Evolutionary conservation across 2,329 filamentous ascomycete species (phyloP).

Genomic region (Penicillium sp.): DNA sequence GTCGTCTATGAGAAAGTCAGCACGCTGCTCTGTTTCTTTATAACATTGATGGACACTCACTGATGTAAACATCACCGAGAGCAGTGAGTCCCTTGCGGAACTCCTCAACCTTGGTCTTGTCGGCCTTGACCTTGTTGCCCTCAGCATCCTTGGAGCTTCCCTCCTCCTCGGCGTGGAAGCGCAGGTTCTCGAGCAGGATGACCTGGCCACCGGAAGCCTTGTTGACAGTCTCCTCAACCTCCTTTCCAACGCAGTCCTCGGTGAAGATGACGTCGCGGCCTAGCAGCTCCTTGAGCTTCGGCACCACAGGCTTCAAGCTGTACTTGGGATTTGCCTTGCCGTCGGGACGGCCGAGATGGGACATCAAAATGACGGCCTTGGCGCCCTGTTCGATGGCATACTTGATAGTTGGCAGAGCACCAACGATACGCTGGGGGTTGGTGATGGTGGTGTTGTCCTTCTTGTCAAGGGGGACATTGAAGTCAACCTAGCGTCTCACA

Average conservation of each 20-base stretch:
- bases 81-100: conserved; percentile 96
- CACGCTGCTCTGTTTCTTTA: conserved; percentile 1
- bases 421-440: conserved; percentile 98
- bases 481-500: conserved; percentile 77
- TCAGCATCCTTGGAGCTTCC: conserved; percentile 91
- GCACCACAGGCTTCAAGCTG: conserved; percentile 88
- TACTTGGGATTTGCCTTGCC: conserved; percentile 90
- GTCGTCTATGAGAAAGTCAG: conserved; percentile 68
- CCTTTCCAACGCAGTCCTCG: conserved; percentile 84
- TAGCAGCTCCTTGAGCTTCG: conserved; percentile 89
- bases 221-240: conserved; percentile 89
- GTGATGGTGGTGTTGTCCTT: conserved; percentile 80
- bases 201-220: conserved; percentile 80
- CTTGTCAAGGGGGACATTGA: conserved; percentile 96
- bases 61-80: conserved; percentile 95
- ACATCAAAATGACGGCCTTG: conserved; percentile 96
- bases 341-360: conserved; percentile 94
- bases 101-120: conserved; percentile 87
- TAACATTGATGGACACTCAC: conserved; percentile 59
- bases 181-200: conserved; percentile 93
- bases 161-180: conserved; percentile 98
- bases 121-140: conserved; percentile 97
- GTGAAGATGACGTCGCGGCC: conserved; percentile 85
- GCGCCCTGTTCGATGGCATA: conserved; percentile 88
- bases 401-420: conserved; percentile 93